Conservation (phyloP, 129 eudicot species). For the Kitagawia praeruptora region DNA sequence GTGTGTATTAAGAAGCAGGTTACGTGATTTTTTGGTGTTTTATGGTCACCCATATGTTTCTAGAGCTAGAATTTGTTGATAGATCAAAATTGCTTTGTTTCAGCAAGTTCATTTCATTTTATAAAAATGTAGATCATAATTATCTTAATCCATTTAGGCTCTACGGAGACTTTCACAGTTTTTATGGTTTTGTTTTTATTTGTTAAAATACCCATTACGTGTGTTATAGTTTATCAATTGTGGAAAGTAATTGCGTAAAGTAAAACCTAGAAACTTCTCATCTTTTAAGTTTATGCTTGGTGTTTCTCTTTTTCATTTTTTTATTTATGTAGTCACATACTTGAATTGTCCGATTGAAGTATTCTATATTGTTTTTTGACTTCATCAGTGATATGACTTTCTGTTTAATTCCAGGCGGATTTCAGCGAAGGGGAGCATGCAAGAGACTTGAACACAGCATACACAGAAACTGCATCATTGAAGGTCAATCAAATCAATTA, state of each 20-base stretch:
- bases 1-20: too few species aligned
- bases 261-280: not conserved
- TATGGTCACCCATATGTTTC: too few species aligned
- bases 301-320: not conserved
- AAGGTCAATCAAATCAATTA: conserved; percentile 29
- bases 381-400: not conserved
- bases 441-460: conserved; percentile 41
- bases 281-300: not conserved
- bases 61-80: too few species aligned
- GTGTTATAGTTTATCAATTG: not conserved
- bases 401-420: conserved; percentile 27
- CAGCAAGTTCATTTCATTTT: too few species aligned
- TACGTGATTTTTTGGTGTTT: too few species aligned
- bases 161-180: too few species aligned
- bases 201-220: not conserved
- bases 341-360: not conserved
- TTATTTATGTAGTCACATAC: not conserved
- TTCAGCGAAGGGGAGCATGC: conserved; percentile 28
- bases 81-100: too few species aligned
- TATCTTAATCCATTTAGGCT: too few species aligned
- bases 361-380: not conserved
- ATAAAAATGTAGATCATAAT: too few species aligned
- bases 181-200: too few species aligned
- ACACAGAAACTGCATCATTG: conserved; percentile 29
- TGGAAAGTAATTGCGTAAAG: not conserved